Percentiles rank a stretch among this genome's conserved stretches.
phyloP scores from a whole-genome alignment of 2,329 filamentous ascomycete species.

The Hyphodiscus sp. region DNA sequence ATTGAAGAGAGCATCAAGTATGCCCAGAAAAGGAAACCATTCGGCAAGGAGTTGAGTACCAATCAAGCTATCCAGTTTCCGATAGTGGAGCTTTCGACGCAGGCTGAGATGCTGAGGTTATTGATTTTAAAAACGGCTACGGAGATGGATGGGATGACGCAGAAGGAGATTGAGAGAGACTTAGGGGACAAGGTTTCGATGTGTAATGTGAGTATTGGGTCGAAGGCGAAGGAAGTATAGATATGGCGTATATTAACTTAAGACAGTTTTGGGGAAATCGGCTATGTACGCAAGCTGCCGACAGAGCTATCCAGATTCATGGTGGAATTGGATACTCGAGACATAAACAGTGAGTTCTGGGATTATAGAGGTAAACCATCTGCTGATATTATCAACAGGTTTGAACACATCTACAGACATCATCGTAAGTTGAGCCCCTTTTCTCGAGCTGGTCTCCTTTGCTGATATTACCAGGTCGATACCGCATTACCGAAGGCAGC shows the following conservation, averaged over 20 bases:
- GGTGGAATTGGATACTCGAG: conserved; percentile 29
- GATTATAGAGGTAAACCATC: not conserved
- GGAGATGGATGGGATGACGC: conserved; percentile 52
- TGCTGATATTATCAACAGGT: conserved; percentile 38
- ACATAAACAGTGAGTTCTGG: conserved; percentile 17
- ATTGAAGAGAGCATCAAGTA: conserved; percentile 50
- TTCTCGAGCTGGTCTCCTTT: not conserved
- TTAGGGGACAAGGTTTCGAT: conserved; percentile 57
- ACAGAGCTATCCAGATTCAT: conserved; percentile 49
- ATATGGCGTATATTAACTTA: conserved; percentile 38
- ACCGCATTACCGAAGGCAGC: conserved; percentile 57
- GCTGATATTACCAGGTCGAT: conserved; percentile 31
- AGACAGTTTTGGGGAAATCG: conserved; percentile 53
- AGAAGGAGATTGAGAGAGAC: conserved; percentile 43
- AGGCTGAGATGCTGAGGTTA: conserved; percentile 54
- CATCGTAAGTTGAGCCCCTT: conserved; percentile 37
- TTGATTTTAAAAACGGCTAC: conserved; percentile 54
- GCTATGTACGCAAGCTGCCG: conserved; percentile 52
- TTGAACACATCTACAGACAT: conserved; percentile 61
- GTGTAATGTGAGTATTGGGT: conserved; percentile 61
- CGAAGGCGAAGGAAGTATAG: conserved; percentile 88
- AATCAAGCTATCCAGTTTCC: conserved; percentile 61
- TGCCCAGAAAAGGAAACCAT: conserved; percentile 46
- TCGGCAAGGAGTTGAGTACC: conserved; percentile 47
- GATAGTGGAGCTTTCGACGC: conserved; percentile 54